Evolutionary conservation across 257 asterid species (phyloP).

Genomic region (Nicotiana undulata): DNA sequence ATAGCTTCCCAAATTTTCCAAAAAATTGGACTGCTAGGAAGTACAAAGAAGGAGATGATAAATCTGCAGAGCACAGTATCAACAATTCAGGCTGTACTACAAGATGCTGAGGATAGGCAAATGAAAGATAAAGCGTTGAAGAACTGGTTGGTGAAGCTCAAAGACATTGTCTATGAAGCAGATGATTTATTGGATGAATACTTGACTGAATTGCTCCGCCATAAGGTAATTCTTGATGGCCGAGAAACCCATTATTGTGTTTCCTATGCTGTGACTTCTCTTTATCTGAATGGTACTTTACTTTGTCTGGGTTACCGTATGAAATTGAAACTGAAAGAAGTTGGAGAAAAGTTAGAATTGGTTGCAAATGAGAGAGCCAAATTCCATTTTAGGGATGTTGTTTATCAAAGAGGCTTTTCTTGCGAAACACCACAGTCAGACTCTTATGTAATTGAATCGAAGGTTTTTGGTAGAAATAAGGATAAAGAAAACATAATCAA

Average conservation of each 20-base stretch:
- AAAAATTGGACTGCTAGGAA: not conserved
- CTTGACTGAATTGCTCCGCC: not conserved
- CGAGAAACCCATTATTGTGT: not conserved
- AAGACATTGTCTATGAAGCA: slow-evolving; percentile 4
- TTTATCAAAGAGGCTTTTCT: not conserved
- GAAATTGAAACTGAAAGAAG: slow-evolving; percentile 3
- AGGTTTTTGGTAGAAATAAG: slow-evolving; percentile 1
- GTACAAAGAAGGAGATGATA: slow-evolving; percentile 2
- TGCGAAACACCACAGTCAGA: not conserved
- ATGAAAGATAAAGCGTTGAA: not conserved
- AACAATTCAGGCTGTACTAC: not conserved
- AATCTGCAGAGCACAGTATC: slow-evolving; percentile 2
- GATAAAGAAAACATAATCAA: not conserved
- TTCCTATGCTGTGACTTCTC: not conserved
- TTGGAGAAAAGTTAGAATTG: not conserved
- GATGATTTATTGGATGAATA: slow-evolving; percentile 15
- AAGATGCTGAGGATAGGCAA: slow-evolving; percentile 10
- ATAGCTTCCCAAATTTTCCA: not conserved
- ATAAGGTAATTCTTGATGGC: not conserved
- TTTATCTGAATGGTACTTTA: not conserved
- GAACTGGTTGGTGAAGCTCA: slow-evolving; percentile 10
- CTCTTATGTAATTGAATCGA: slow-evolving; percentile 3
- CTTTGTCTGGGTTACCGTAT: not conserved
- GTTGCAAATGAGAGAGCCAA: slow-evolving; percentile 7
- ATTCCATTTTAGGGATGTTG: slow-evolving; percentile 3